These are phyloP conservation scores for Monascus ruber DNA, from an alignment of 2,329 filamentous ascomycete species.

Conservation along the genomic window DNA sequence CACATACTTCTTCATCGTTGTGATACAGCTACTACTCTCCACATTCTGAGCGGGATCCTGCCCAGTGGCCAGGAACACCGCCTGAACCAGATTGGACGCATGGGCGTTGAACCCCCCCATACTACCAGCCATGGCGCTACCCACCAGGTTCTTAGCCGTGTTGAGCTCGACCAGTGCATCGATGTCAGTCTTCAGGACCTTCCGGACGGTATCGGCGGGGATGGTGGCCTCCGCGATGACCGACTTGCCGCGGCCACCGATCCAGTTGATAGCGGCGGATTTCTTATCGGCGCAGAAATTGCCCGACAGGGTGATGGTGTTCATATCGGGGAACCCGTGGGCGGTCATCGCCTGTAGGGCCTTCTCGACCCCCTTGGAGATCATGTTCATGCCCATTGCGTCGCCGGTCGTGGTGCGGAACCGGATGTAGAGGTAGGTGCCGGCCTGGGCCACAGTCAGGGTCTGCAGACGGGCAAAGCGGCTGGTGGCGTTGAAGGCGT, in stretches of 20 bases:
- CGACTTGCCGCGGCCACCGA: slow-evolving; percentile 93
- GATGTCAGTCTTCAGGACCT: slow-evolving; percentile 85
- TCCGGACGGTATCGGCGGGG: slow-evolving; percentile 72
- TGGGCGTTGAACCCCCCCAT: slow-evolving; percentile 97
- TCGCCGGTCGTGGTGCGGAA: slow-evolving; percentile 99
- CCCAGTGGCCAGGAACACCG: slow-evolving; percentile 91
- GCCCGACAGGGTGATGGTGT: slow-evolving; percentile 83
- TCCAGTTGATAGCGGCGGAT: slow-evolving; percentile 97
- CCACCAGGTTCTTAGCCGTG: slow-evolving; percentile 88
- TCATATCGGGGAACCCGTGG: slow-evolving; percentile 94
- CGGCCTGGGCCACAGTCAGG: slow-evolving; percentile 87
- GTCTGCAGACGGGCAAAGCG: slow-evolving; percentile 81
- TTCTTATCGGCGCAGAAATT: slow-evolving; percentile 99
- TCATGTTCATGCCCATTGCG: slow-evolving; percentile 99
- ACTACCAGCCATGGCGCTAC: slow-evolving; percentile 90
- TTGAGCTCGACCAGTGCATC: slow-evolving; percentile 89
- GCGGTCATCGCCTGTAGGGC: slow-evolving; percentile 77
- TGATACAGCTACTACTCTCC: slow-evolving; percentile 95
- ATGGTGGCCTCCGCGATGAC: slow-evolving; percentile 96
- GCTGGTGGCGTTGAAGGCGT: slow-evolving; percentile 93
- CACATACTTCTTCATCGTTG: slow-evolving; percentile 95
- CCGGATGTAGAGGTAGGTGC: slow-evolving; percentile 89
- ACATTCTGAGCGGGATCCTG: slow-evolving; percentile 97
- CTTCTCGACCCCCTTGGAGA: slow-evolving; percentile 96
- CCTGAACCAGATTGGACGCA: slow-evolving; percentile 92